phyloP scores from a whole-genome alignment of 2,329 filamentous ascomycete genomes.

The Alternaria sp. region DNA sequence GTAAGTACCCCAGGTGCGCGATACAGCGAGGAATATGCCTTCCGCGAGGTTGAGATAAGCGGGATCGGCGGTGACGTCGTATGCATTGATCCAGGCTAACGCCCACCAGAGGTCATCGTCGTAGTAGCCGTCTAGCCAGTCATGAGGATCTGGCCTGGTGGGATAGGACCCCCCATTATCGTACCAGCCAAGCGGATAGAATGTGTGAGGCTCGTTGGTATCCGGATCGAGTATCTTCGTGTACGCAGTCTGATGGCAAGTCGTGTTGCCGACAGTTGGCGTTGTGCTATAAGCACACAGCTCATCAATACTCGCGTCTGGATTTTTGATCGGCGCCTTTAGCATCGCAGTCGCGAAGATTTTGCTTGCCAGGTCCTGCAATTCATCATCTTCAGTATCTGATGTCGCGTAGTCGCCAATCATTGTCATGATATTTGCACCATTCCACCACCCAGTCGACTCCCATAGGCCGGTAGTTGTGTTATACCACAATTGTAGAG shows the following conservation, averaged over 20 bases:
- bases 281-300: conserved; percentile 3
- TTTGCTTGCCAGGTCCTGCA: conserved; percentile 42
- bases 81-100: conserved; percentile 61
- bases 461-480: conserved; percentile 66
- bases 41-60: conserved; percentile 57
- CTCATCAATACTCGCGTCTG: conserved; percentile 35
- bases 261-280: conserved; percentile 5
- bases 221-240: conserved; percentile 25
- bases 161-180: conserved; percentile 1
- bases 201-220: conserved; percentile 23
- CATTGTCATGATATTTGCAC: conserved; percentile 69
- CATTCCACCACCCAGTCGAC: conserved; percentile 75
- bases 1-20: conserved; percentile 43
- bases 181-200: conserved; percentile 31
- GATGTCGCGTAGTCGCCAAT: conserved; percentile 61
- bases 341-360: conserved; percentile 56
- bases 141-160: conserved; percentile 21
- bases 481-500: conserved; percentile 69
- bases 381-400: conserved; percentile 37
- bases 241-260: conserved; percentile 24
- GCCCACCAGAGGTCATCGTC: conserved; percentile 62
- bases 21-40: conserved; percentile 58
- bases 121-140: conserved; percentile 55
- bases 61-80: conserved; percentile 57
- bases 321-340: conserved; percentile 40